Evolutionary conservation across 768 basidiomycete species (phyloP), one percentile per base, ranked within the genome.

Genomic region (Mycena maculata): DNA sequence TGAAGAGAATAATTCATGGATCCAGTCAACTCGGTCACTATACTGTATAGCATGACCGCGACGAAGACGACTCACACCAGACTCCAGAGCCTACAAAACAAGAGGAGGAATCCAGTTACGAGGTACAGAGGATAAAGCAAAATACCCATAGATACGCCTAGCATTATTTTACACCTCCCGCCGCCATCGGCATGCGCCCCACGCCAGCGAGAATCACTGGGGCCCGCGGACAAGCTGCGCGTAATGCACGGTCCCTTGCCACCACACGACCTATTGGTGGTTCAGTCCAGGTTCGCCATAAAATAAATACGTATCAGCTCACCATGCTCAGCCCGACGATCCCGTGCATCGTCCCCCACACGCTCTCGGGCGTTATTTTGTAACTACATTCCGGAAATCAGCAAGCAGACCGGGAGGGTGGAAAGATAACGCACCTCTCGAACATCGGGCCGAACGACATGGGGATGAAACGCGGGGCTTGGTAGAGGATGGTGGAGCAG

Each of bases 391-490:
- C 68, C 71, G 16, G 15, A 28, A 39, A 41, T 55, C 28, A 22
- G 30, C 12, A 58, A 38, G 16, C 45, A 44, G 39, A 50, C 15
- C 23, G n/a, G n/a, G 30, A 28, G 10, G 39, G 23, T n/a, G 31
- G 7, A 25, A 15, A n/a, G 4, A 25, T 31, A 1, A 87, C 91
- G 60, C 71, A 92, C 91, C 79, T 69, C 75, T 94, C 93, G 27
- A 84, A 77, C 30, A 84, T 60, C 2, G 83, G 36, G 5, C 93
- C 93, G 63, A 94, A 88, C 0, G 88, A 82, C 58, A 87, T 83
- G 15, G 93, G 93, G 60, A 95, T 91, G 76, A 95, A 92, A 31
- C 93, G 86, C 1, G 93, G 92, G 2, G 91, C 83, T 64, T 92
- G 88, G 76, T 86, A 91, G 53, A 95, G 85, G 53, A 93, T 78